These are phyloP conservation scores for Galerina sulciceps DNA, from an alignment of 768 basidiomycete genomes.

Conservation along the genomic window DNA sequence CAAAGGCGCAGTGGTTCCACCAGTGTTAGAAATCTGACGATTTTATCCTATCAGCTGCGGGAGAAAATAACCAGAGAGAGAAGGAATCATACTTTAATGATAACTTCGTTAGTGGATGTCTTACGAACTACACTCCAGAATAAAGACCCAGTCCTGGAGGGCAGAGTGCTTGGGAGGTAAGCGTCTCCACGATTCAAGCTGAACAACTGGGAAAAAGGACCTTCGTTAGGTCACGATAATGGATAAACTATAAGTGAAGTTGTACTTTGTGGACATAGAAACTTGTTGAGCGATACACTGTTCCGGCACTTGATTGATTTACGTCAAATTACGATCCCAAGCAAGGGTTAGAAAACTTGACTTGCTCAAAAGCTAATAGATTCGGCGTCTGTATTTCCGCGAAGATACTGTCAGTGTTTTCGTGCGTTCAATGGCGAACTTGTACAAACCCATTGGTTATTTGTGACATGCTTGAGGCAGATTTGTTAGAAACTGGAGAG, in stretches of 20 bases:
- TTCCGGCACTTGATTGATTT: constrained; percentile 51
- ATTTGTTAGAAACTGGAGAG: too few species aligned
- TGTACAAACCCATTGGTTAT: constrained; percentile 54
- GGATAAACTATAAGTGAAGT: neutral
- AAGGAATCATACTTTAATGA: constrained; percentile 56
- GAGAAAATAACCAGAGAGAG: neutral
- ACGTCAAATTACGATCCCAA: too few species aligned
- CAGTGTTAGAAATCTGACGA: constrained; percentile 57
- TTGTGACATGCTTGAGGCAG: constrained; percentile 47
- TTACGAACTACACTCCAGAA: constrained; percentile 63
- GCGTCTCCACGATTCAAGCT: constrained; percentile 62
- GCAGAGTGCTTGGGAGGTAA: constrained; percentile 66
- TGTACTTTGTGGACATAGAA: constrained; percentile 64
- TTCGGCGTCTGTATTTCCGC: constrained; percentile 54
- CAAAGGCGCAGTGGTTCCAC: constrained; percentile 38
- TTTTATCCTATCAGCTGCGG: neutral
- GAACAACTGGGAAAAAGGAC: constrained; percentile 50
- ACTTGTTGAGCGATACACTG: constrained; percentile 60
- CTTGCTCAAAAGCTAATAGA: constrained; percentile 63
- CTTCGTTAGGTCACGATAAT: neutral
- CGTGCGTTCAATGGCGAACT: neutral
- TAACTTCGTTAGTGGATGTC: constrained; percentile 41
- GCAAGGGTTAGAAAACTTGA: neutral
- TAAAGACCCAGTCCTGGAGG: constrained; percentile 47
- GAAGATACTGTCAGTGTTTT: neutral